Percentiles rank a stretch among this genome's conserved stretches.
These are phyloP conservation scores for Boletus sp. DNA, from an alignment of 768 basidiomycete species.

Conservation along the genomic window DNA sequence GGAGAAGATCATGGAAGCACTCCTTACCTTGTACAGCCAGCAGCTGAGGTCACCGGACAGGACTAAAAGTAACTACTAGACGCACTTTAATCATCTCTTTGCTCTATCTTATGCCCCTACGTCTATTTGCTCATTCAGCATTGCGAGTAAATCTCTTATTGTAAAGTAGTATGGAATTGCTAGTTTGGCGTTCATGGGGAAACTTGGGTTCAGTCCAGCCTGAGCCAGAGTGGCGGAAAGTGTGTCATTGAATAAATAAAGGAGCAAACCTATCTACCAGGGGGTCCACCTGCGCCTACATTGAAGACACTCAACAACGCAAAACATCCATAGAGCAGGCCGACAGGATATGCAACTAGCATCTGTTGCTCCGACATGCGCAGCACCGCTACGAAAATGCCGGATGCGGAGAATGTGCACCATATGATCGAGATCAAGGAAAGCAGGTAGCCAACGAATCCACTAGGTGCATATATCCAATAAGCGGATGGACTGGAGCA, in stretches of 20 bases:
- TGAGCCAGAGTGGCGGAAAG: neutral
- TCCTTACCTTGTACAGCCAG: constrained; percentile 73
- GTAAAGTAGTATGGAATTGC: neutral
- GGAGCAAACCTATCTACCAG: constrained; percentile 29
- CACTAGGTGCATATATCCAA: constrained; percentile 42
- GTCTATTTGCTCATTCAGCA: neutral
- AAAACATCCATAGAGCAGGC: constrained; percentile 91
- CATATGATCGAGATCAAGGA: constrained; percentile 83
- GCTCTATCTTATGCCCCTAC: neutral
- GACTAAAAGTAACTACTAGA: constrained; percentile 15
- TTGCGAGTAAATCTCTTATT: neutral
- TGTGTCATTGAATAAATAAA: constrained; percentile 10
- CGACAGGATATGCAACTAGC: constrained; percentile 95
- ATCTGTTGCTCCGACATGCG: constrained; percentile 94
- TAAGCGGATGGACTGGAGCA: constrained; percentile 6
- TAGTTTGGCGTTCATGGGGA: neutral
- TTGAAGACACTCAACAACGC: constrained; percentile 91
- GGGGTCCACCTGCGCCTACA: constrained; percentile 38
- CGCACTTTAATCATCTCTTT: neutral
- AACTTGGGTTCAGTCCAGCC: neutral
- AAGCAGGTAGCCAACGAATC: constrained; percentile 80
- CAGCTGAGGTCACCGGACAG: constrained; percentile 48
- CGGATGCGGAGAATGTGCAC: constrained; percentile 96
- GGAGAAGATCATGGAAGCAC: constrained; percentile 80
- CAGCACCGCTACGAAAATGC: constrained; percentile 93